Evolutionary conservation across 495 filamentous ascomycete genomes (phyloP), one percentile per base, ranked within the genome.

Genomic region (Choiromyces venosus): DNA sequence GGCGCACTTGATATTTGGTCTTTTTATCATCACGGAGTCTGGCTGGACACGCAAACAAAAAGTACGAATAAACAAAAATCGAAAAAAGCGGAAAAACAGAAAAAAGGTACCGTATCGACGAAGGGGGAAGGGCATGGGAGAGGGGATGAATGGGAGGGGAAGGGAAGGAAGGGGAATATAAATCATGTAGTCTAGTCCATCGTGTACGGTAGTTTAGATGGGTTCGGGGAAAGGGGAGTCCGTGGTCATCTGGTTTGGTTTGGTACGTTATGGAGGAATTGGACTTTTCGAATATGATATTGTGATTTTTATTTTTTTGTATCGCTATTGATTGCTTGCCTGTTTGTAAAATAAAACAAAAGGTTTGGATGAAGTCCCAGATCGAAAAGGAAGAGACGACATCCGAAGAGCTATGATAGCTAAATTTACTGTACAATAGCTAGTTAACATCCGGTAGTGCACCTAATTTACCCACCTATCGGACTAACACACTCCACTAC

Each of bases 131-230:
- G 46, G 75, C 76, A 68, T 68, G 52, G 66, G 65, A 66, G 76
- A 76, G 39, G 66, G 52, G 76, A 77, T 12, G 69, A 65, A 77
- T 76, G 46, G 66, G 69, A 77, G 75, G 33, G 75, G 69, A 67
- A 44, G 68, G 70, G 71, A 36, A 29, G 65, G 75, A 72, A 76
- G 74, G 69, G 74, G 29, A 72, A 68, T 72, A 76, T 76, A 76
- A 77, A 77, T 76, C 75, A 72, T 77, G 75, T 76, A 25, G 52
- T 29, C 52, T 25, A 61, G 52, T 29, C 52, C n/a, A 29, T 29
- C 25, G 16, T 61, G 52, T 61, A 61, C n/a, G 25, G 52, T 61
- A 61, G 9, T 61, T 52, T 61, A 61, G 52, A 61, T 29, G 5
- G 52, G n/a, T 61, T 12, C 52, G 25, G 52, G 52, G 25, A 29